Evolutionary conservation across 2,329 filamentous ascomycete genomes (phyloP), one percentile per base, ranked within the genome.

Genomic region (Colletotrichum horii): DNA sequence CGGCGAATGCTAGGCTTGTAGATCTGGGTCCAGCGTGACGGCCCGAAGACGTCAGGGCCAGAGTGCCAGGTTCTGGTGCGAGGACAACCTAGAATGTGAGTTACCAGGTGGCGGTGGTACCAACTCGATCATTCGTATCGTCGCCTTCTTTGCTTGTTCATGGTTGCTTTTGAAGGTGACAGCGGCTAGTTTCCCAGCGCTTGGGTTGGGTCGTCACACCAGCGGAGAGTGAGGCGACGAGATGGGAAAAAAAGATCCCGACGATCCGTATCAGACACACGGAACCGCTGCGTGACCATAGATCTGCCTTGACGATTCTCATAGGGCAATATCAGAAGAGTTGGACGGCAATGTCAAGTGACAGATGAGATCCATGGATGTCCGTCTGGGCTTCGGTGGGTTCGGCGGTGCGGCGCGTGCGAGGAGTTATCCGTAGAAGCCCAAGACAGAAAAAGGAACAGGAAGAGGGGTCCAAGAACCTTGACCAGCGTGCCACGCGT

Each of bases 21-120:
- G 70, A 73, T 75, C 70, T 73, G 65, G 70, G 64, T 62, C 64
- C 70, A 75, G 58, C 56, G 73, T 73, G 48, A 73, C 70, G 70
- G 70, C 69, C 73, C 73, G 70, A 73, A 67, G 64, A 73, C 56
- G 70, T 68, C 70, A 65, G 73, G 69, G 69, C 62, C 55, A 34
- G 32, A 56, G 24, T 34, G 61, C 62, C 52, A 43, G 68, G 55
- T 60, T 73, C 64, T n/a, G 24, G n/a, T 19, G 43, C 64, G 64
- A 73, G 70, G 56, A 72, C 26, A 60, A 32, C 64, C 64, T 28
- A 26, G 43, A 24, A 58, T 60, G 28, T 26, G 56, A 38, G 34
- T 15, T 22, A 58, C 60, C 32, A 38, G 56, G 67, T 66, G 48
- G 71, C 60, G 52, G 67, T 22, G 24, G 24, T 22, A 36, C 30